Conservation (phyloP, 495 filamentous ascomycete genomes). For the Halenospora varia region DNA sequence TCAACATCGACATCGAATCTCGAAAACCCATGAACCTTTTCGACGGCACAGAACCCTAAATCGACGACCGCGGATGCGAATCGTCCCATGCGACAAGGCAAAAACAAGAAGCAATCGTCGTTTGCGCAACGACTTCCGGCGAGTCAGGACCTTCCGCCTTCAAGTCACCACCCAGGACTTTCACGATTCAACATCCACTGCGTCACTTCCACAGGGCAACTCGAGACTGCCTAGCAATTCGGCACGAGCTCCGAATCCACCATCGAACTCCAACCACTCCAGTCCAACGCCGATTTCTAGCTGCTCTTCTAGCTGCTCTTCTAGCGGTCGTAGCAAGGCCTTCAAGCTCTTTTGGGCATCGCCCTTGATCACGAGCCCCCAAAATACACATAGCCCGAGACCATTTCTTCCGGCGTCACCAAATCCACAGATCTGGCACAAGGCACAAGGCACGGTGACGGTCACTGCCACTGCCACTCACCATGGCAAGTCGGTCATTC, state of each 20-base stretch:
- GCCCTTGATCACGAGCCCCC: neutral
- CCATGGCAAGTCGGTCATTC: conserved; percentile 31
- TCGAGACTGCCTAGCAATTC: neutral
- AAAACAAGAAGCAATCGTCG: neutral
- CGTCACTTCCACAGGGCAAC: neutral
- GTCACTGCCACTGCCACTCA: neutral
- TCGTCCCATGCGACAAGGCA: no score
- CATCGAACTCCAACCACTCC: neutral
- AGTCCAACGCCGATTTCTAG: neutral
- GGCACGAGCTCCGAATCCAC: conserved; percentile 2
- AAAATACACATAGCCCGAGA: neutral
- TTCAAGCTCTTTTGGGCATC: neutral
- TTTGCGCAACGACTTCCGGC: neutral
- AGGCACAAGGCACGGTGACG: neutral
- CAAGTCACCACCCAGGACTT: neutral
- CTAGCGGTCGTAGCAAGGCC: neutral
- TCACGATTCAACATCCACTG: neutral
- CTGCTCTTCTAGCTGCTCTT: neutral
- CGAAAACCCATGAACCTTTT: no score
- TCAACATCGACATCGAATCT: no score
- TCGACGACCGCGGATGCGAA: no score
- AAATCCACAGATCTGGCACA: neutral
- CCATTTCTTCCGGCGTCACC: neutral
- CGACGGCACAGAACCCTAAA: no score
- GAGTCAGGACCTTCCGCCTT: no score